A percentile compares a stretch with the other conserved stretches of the same genome.
phyloP scores from a whole-genome alignment of 2,329 filamentous ascomycete genomes.

The Arthroderma sp. region DNA sequence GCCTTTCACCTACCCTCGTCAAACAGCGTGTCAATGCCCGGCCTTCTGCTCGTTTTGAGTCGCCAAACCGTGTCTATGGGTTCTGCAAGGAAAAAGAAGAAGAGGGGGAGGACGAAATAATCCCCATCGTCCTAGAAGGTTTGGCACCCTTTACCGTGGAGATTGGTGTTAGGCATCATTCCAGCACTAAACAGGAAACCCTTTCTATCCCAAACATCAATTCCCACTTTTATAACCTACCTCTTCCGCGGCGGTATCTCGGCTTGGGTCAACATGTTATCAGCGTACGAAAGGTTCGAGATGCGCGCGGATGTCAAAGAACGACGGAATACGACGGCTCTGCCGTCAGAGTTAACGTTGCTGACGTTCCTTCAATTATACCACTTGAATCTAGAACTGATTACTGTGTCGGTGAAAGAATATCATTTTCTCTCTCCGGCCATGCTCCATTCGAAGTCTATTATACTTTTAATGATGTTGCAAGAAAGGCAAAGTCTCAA shows the following conservation, averaged over 20 bases:
- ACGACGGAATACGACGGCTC: constrained; percentile 58
- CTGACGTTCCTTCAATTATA: constrained; percentile 82
- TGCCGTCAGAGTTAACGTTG: constrained; percentile 79
- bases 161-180: constrained; percentile 84
- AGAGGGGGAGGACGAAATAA: constrained; percentile 66
- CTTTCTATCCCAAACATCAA: constrained; percentile 71
- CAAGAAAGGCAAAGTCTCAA: constrained; percentile 57
- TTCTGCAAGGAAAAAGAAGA: constrained; percentile 78
- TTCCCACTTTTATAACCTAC: constrained; percentile 60
- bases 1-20: constrained; percentile 54
- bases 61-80: constrained; percentile 85
- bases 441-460: constrained; percentile 84
- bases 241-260: constrained; percentile 71
- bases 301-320: constrained; percentile 73
- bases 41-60: constrained; percentile 67
- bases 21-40: constrained; percentile 75
- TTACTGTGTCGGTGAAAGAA: constrained; percentile 90
- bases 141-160: constrained; percentile 80
- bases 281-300: constrained; percentile 77
- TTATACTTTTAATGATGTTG: constrained; percentile 72
- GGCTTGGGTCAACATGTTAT: constrained; percentile 82
- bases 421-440: constrained; percentile 82
- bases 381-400: constrained; percentile 71
- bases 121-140: constrained; percentile 74
- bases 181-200: constrained; percentile 63